Evolutionary conservation across 1,139 yeast species (phyloP), one percentile per base, ranked within the genome.

Genomic region (Lipomyces yarrowii): DNA sequence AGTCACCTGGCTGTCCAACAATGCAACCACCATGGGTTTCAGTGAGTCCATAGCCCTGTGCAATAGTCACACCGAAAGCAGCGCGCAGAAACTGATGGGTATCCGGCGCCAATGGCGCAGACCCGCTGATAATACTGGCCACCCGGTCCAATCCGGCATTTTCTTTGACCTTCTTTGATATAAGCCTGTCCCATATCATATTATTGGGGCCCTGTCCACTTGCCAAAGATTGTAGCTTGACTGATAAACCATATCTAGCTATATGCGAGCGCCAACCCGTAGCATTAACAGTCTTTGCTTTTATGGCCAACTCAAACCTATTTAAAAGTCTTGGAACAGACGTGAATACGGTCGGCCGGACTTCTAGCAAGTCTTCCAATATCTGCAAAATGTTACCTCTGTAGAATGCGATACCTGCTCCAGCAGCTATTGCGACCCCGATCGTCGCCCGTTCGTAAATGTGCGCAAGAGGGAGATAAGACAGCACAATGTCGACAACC

Each of bases 1-100:
- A 82, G 58, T 83, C 84, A 51, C 81, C 77, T 65, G 84, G 84
- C 63, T 76, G 78, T 26, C 86, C 77, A 42, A 84, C 72, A 62
- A 84, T 79, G 64, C 86, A 75, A 15, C 92, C 94, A 6, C 91
- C 90, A 76, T 86, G 86, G 0, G 98, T 91, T 81, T 94, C 99
- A 53, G 99, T 94, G 73, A 94, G 85, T 69, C 99, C 99, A 77
- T 94, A 94, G 69, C 99, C 96, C 77, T 89, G 93, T 48, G 80
- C 76, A 63, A 89, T 74, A 33, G 88, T 89, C 62, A 84, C 75
- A 62, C 84, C 85, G 57, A 89, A 80, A 2, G 87, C 83, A n/a
- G 87, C 85, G 73, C 84, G 86, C 73, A 90, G 77, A 74, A 88
- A 89, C 63, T 80, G 77, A 60, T 87, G 79, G 8, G 91, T 87